These are phyloP conservation scores for Rutstroemia sp. DNA, from an alignment of 2,329 filamentous ascomycete species.

Conservation along the genomic window DNA sequence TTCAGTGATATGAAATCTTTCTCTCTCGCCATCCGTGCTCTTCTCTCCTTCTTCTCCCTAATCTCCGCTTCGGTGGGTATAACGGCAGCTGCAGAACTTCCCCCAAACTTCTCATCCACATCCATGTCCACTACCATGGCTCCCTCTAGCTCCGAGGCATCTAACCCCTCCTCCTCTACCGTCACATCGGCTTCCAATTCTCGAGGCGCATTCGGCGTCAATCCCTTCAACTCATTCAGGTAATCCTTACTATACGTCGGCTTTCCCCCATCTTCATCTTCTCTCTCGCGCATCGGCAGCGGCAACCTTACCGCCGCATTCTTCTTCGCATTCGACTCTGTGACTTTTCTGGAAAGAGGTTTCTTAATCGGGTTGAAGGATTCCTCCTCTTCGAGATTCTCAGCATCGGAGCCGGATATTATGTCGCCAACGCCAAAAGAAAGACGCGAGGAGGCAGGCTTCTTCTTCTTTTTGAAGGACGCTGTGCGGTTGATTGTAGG, in stretches of 20 bases:
- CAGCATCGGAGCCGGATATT: conserved; percentile 45
- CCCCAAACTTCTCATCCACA: conserved; percentile 13
- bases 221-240: conserved; percentile 75
- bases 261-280: conserved; percentile 49
- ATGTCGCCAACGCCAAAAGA: conserved; percentile 65
- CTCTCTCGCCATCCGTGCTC: conserved; percentile 71
- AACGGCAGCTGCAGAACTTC: conserved; percentile 43
- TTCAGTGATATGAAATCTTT: conserved; percentile 60
- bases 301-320: conserved; percentile 30
- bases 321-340: conserved; percentile 62
- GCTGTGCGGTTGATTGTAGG: conserved; percentile 40
- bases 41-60: conserved; percentile 80
- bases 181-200: conserved; percentile 41
- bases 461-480: conserved; percentile 64
- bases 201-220: conserved; percentile 75
- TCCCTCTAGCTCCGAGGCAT: conserved; percentile 54
- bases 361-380: conserved; percentile 56
- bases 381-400: conserved; percentile 42
- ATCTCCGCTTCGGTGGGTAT: conserved; percentile 84
- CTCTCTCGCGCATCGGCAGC: conserved; percentile 15
- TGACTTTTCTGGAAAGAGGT: conserved; percentile 53
- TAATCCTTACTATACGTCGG: conserved; percentile 84
- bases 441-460: conserved; percentile 50
- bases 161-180: conserved; percentile 48
- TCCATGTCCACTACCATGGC: conserved; percentile 52